Conservation (phyloP, 805 yeast genomes). For the Zygosaccharomyces bisporus region DNA sequence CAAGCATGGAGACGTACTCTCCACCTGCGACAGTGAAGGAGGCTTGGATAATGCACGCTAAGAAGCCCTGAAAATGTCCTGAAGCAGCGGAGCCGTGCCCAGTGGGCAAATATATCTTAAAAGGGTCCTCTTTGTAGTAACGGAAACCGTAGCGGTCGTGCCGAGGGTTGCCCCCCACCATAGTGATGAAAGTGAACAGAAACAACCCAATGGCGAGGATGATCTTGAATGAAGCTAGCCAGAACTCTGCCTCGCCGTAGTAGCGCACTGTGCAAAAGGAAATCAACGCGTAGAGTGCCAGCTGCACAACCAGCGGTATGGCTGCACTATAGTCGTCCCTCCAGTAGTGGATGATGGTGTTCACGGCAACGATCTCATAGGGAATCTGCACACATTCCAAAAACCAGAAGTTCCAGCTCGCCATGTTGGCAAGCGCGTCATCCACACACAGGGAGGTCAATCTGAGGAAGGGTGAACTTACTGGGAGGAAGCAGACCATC, state of each 20-base stretch:
- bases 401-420: conserved; percentile 79
- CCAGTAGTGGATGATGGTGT: conserved; percentile 79
- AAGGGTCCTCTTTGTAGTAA: conserved; percentile 52
- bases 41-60: conserved; percentile 66
- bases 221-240: conserved; percentile 71
- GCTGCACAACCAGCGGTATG: conserved; percentile 61
- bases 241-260: conserved; percentile 82
- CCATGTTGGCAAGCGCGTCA: conserved; percentile 67
- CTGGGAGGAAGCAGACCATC: conserved; percentile 71
- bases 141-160: conserved; percentile 60
- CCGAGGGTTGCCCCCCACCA: conserved; percentile 84
- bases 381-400: conserved; percentile 76
- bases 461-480: conserved; percentile 71
- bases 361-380: conserved; percentile 77
- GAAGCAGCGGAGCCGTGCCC: conserved; percentile 38
- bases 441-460: conserved; percentile 74
- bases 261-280: conserved; percentile 68
- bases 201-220: conserved; percentile 71
- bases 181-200: conserved; percentile 69
- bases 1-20: conserved; percentile 79
- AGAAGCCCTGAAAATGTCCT: conserved; percentile 70
- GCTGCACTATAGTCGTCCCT: conserved; percentile 71
- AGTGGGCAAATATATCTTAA: conserved; percentile 50
- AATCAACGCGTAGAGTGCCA: conserved; percentile 56
- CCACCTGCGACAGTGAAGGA: conserved; percentile 83